Percentiles rank a stretch among this genome's conserved stretches.
These are phyloP conservation scores for Trichoderma sp. DNA, from an alignment of 2,329 filamentous ascomycete genomes.

Conservation along the genomic window DNA sequence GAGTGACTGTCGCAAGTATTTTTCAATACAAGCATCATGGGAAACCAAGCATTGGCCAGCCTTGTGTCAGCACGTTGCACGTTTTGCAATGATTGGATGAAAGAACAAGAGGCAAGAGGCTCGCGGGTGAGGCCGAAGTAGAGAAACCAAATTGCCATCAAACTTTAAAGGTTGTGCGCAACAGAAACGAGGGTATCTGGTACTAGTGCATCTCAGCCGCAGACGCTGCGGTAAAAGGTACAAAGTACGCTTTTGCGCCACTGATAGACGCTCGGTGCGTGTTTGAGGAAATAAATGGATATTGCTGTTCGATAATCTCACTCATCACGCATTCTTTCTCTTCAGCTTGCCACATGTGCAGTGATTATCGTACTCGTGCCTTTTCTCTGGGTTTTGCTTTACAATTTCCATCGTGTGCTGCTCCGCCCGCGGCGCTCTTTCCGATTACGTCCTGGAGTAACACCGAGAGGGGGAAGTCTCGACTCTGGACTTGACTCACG, in stretches of 20 bases:
- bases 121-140: conserved; percentile 12
- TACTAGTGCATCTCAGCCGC: neutral
- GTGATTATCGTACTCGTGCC: neutral
- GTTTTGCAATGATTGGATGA: conserved; percentile 4
- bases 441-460: neutral
- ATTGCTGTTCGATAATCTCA: neutral
- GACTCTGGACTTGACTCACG: conserved; percentile 23
- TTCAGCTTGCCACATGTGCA: neutral
- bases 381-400: neutral
- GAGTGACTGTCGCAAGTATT: neutral
- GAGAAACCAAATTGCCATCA: neutral
- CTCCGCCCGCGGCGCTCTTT: conserved; percentile 2
- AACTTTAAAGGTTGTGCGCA: neutral
- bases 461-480: neutral
- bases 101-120: neutral
- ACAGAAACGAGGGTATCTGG: neutral
- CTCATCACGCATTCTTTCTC: neutral
- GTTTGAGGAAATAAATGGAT: conserved; percentile 11
- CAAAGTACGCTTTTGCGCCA: neutral
- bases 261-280: neutral
- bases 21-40: neutral
- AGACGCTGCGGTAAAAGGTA: neutral
- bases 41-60: neutral
- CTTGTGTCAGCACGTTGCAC: neutral
- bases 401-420: neutral